These are phyloP conservation scores for Trifolium fragiferum DNA, from an alignment of 306 rosid species.

Conservation along the genomic window DNA sequence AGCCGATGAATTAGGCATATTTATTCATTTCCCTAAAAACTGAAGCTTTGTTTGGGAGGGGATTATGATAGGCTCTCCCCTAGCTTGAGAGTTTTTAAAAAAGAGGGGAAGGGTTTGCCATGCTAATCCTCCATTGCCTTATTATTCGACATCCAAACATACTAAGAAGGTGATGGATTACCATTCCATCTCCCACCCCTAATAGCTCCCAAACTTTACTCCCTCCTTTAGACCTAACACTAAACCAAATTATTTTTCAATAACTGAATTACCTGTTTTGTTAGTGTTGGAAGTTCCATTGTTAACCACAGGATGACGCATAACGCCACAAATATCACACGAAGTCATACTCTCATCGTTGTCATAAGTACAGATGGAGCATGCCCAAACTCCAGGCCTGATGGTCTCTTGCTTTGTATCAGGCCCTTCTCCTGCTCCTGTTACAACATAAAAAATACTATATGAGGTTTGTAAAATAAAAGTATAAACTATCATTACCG, in stretches of 20 bases:
- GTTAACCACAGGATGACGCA: slow-evolving; percentile 57
- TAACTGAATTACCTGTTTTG: slow-evolving; percentile 65
- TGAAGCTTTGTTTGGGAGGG: background rate
- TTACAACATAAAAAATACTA: slow-evolving; percentile 36
- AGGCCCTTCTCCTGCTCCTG: slow-evolving; percentile 62
- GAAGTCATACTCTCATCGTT: slow-evolving; percentile 72
- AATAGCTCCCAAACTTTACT: background rate
- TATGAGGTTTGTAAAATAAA: slow-evolving; percentile 17
- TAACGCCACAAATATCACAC: slow-evolving; percentile 93
- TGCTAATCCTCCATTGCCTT: background rate
- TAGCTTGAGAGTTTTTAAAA: background rate
- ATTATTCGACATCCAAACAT: background rate
- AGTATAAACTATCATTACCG: slow-evolving; percentile 12
- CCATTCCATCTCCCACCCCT: background rate
- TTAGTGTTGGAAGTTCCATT: slow-evolving; percentile 40
- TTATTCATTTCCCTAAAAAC: background rate
- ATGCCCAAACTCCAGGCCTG: slow-evolving; percentile 63
- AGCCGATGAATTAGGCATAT: slow-evolving; percentile 2
- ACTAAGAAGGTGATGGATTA: slow-evolving; percentile 2
- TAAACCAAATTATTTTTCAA: slow-evolving; percentile 32
- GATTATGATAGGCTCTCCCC: background rate
- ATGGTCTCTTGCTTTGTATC: slow-evolving; percentile 54
- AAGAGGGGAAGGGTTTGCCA: background rate
- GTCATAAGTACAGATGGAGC: slow-evolving; percentile 87
- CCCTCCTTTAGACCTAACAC: slow-evolving; percentile 11